phyloP scores from a whole-genome alignment of 106 monocot genomes.

The Dendrobium huoshanense region DNA sequence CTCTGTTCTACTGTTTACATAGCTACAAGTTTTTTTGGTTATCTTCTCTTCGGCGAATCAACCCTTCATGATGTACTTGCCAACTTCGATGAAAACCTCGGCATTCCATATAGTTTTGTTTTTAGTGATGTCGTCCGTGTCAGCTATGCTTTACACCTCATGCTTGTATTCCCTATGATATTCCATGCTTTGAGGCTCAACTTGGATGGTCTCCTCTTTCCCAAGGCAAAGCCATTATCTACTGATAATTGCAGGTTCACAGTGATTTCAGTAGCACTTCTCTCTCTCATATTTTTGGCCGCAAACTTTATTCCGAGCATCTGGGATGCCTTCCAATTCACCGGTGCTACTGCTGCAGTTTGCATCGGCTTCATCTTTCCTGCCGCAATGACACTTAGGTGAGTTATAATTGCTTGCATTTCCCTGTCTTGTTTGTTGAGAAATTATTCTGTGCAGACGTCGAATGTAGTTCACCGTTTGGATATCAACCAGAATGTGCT shows the following conservation, averaged over 20 bases:
- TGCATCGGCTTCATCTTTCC: conserved; percentile 92
- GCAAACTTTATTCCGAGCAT: conserved; percentile 90
- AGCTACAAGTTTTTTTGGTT: conserved; percentile 64
- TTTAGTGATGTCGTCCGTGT: conserved; percentile 69
- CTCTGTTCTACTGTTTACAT: conserved; percentile 61
- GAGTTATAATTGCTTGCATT: conserved; percentile 1
- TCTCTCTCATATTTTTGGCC: conserved; percentile 48
- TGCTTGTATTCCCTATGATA: conserved; percentile 94
- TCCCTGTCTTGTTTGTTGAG: too few species aligned
- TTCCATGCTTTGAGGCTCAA: conserved; percentile 81
- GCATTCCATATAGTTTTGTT: conserved; percentile 63
- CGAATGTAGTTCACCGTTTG: too few species aligned
- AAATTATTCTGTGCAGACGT: too few species aligned
- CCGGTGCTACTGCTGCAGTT: conserved; percentile 91
- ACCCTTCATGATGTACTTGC: conserved; percentile 77
- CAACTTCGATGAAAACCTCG: conserved; percentile 81
- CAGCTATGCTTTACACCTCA: conserved; percentile 78
- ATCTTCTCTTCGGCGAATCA: conserved; percentile 65
- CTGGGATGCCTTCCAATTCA: conserved; percentile 96
- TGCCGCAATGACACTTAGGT: conserved; percentile 77
- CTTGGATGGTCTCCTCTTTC: conserved; percentile 79
- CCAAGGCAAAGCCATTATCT: conserved; percentile 38
- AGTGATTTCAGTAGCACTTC: conserved; percentile 31
- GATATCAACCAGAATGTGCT: too few species aligned
- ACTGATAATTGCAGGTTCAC: conserved; percentile 60